Conservation (phyloP, 2,329 filamentous ascomycete species). For the Catunica adiposa region DNA sequence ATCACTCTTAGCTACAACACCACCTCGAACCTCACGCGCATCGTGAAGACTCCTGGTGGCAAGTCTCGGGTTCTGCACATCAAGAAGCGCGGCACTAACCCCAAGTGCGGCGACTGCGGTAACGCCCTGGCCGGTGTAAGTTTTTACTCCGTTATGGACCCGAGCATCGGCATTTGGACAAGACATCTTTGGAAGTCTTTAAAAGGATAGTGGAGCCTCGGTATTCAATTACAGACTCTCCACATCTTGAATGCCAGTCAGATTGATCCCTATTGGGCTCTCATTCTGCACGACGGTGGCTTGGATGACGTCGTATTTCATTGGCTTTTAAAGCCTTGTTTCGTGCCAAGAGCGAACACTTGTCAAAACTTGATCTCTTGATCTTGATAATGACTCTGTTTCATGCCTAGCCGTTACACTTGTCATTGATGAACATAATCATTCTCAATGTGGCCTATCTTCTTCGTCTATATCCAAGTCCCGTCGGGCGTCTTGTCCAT, state of each 20-base stretch:
- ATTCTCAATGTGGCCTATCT: background rate
- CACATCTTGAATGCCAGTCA: background rate
- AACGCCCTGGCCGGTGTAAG: slow-evolving; percentile 95
- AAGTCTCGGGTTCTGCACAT: slow-evolving; percentile 93
- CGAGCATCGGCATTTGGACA: slow-evolving; percentile 7
- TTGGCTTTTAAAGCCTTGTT: background rate
- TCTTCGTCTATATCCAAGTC: background rate
- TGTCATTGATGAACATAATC: too few relatives aligned
- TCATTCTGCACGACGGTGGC: background rate
- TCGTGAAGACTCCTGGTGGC: slow-evolving; percentile 92
- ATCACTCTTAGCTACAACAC: slow-evolving; percentile 71
- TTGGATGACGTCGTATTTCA: background rate
- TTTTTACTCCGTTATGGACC: slow-evolving; percentile 22
- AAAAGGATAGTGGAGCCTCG: background rate
- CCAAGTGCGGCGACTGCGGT: slow-evolving; percentile 99
- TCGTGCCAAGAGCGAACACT: background rate
- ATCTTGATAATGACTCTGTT: background rate
- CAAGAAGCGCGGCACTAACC: slow-evolving; percentile 97
- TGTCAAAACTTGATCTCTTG: too few relatives aligned
- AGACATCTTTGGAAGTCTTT: background rate
- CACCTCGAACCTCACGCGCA: slow-evolving; percentile 86
- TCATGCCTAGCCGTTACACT: background rate
- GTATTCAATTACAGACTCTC: background rate
- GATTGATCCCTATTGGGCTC: background rate
- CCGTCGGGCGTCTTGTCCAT: background rate